Conservation (phyloP, 345 rosid species). For the Cardamine resedifolia region DNA sequence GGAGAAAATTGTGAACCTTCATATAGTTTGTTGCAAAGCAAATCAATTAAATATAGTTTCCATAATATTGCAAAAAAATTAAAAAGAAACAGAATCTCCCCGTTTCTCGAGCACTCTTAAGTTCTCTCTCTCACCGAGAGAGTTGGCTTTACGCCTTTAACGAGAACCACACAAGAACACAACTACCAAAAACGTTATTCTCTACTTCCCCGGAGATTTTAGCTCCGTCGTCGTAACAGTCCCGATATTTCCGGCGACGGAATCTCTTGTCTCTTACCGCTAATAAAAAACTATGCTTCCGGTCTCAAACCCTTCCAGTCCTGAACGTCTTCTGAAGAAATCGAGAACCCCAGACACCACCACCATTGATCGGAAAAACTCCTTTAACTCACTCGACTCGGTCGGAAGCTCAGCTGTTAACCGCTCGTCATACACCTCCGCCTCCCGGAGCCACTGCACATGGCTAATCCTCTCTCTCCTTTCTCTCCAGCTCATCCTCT, state of each 20-base stretch:
- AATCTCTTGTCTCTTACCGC: not conserved
- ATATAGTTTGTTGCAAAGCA: not conserved
- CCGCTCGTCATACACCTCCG: constrained; percentile 41
- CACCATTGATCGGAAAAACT: constrained; percentile 45
- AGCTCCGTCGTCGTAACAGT: constrained; percentile 23
- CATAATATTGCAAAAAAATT: not conserved
- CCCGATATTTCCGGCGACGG: constrained; percentile 37
- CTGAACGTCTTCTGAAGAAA: constrained; percentile 42
- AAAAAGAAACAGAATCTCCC: constrained; percentile 28
- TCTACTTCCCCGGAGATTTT: not conserved
- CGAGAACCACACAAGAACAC: constrained; percentile 29
- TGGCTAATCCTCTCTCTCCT: constrained; percentile 63
- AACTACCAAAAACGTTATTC: not conserved
- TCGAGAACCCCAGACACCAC: constrained; percentile 34
- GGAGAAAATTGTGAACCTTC: constrained; percentile 5
- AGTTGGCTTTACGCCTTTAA: constrained; percentile 30
- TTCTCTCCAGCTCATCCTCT: constrained; percentile 59
- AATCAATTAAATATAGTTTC: constrained; percentile 25
- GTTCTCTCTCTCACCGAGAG: constrained; percentile 17
- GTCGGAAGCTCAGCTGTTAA: not conserved
- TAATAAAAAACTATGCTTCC: constrained; percentile 49
- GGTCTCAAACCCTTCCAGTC: constrained; percentile 44
- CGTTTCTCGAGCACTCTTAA: constrained; percentile 28
- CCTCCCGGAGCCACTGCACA: constrained; percentile 48
- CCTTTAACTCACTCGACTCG: constrained; percentile 41